Conservation (phyloP, 495 filamentous ascomycete species). For the Hypoxylon fuscum region DNA sequence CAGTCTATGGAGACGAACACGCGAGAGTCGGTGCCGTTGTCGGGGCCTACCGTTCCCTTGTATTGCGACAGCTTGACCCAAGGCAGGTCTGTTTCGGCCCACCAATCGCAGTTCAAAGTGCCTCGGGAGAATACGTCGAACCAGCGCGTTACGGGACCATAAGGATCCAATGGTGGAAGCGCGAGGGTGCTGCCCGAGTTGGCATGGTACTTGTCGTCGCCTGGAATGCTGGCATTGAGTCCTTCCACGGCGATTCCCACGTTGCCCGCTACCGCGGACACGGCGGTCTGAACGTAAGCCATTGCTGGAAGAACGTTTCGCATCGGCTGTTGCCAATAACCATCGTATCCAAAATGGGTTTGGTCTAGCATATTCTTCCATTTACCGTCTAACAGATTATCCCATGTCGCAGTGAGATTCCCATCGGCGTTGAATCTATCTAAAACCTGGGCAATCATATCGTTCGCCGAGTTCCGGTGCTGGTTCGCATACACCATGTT, state of each 20-base stretch:
- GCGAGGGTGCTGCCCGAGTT: conserved; percentile 65
- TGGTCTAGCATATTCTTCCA: conserved; percentile 79
- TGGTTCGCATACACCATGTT: conserved; percentile 72
- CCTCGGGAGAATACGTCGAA: conserved; percentile 75
- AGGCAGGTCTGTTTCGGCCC: conserved; percentile 55
- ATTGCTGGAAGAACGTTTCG: conserved; percentile 70
- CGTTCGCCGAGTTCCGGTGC: conserved; percentile 72
- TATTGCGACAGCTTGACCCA: conserved; percentile 68
- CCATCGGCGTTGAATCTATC: conserved; percentile 68
- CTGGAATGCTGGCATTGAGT: conserved; percentile 69
- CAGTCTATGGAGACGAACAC: conserved; percentile 72
- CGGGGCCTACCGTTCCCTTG: conserved; percentile 61
- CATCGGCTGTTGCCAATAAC: conserved; percentile 77
- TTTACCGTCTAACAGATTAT: conserved; percentile 71
- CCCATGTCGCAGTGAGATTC: conserved; percentile 68
- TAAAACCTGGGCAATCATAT: conserved; percentile 65
- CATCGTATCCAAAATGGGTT: conserved; percentile 62
- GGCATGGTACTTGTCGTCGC: conserved; percentile 70
- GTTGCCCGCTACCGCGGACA: conserved; percentile 66
- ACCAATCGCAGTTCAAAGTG: conserved; percentile 65
- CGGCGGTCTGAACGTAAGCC: conserved; percentile 63
- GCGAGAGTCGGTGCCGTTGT: conserved; percentile 61
- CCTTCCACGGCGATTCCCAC: conserved; percentile 73
- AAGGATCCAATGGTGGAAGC: conserved; percentile 69
- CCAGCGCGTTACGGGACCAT: conserved; percentile 66